These are phyloP conservation scores for Naganishia onofrii DNA, from an alignment of 768 basidiomycete species.

Conservation along the genomic window DNA sequence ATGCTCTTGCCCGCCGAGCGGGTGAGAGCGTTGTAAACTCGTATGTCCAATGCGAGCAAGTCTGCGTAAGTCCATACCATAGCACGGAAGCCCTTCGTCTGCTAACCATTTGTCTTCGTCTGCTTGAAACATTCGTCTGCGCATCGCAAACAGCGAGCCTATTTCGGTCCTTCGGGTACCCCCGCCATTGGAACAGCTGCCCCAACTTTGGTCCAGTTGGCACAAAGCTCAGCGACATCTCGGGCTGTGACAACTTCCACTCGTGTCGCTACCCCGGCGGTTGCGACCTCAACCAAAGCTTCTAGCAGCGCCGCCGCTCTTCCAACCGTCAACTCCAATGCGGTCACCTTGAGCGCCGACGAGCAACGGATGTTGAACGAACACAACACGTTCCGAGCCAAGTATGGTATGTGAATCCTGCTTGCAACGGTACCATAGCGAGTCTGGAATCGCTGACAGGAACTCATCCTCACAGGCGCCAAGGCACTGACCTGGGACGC, in stretches of 20 bases:
- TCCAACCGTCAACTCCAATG: background rate
- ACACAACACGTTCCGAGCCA: slow-evolving; percentile 65
- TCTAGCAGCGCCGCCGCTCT: background rate
- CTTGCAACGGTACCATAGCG: background rate
- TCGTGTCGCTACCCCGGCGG: background rate
- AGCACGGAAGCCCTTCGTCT: background rate
- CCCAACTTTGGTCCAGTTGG: slow-evolving; percentile 4
- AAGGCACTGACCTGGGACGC: slow-evolving; percentile 64
- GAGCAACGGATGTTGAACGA: slow-evolving; percentile 50
- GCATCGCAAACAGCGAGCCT: slow-evolving; percentile 2
- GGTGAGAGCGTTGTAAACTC: slow-evolving; percentile 8
- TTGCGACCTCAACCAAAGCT: background rate
- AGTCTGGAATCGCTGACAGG: background rate
- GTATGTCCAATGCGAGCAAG: slow-evolving; percentile 19
- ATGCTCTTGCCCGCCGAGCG: slow-evolving; percentile 1
- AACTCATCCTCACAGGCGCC: slow-evolving; percentile 54
- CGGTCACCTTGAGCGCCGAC: slow-evolving; percentile 13
- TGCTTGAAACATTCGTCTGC: background rate
- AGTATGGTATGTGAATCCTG: slow-evolving; percentile 55
- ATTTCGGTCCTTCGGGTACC: slow-evolving; percentile 14
- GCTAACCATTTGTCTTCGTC: too few species aligned
- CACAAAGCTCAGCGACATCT: slow-evolving; percentile 9
- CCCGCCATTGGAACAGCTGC: slow-evolving; percentile 3
- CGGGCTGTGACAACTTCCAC: slow-evolving; percentile 6
- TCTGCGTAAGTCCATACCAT: slow-evolving; percentile 6